Conservation (phyloP, 768 basidiomycete genomes). For the Leccinum subgranulosum region DNA sequence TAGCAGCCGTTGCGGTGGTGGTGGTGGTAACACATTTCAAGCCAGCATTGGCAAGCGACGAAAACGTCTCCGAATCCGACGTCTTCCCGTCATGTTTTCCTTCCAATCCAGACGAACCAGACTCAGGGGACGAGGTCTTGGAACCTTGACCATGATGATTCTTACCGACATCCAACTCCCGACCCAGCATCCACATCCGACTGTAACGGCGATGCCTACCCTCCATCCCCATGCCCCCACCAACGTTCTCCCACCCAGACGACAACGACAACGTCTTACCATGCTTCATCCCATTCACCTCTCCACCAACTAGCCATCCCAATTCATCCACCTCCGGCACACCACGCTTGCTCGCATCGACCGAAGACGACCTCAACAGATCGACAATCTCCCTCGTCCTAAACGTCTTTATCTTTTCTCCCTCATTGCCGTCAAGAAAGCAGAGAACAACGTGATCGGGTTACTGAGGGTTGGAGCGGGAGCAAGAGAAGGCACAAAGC, state of each 20-base stretch:
- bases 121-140: too few species aligned
- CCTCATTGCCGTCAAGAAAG: too few species aligned
- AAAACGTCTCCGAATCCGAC: not conserved
- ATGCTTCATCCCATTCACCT: not conserved
- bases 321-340: not conserved
- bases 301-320: too few species aligned
- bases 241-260: slow-evolving; percentile 3
- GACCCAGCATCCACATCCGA: not conserved
- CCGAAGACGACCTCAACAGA: slow-evolving; percentile 14
- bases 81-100: not conserved
- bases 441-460: too few species aligned
- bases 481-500: too few species aligned
- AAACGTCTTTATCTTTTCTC: slow-evolving; percentile 12
- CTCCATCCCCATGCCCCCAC: not conserved
- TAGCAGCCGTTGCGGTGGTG: not conserved
- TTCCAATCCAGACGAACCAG: too few species aligned
- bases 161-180: slow-evolving; percentile 3
- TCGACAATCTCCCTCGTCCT: slow-evolving; percentile 30
- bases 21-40: not conserved
- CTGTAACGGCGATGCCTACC: not conserved
- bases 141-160: not conserved
- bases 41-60: not conserved
- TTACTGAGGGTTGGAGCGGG: too few species aligned
- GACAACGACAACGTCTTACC: not conserved
- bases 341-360: slow-evolving; percentile 17